Evolutionary conservation across 202 grass and related monocot species (phyloP).

Genomic region (Thinopyrum obtusiflorum): DNA sequence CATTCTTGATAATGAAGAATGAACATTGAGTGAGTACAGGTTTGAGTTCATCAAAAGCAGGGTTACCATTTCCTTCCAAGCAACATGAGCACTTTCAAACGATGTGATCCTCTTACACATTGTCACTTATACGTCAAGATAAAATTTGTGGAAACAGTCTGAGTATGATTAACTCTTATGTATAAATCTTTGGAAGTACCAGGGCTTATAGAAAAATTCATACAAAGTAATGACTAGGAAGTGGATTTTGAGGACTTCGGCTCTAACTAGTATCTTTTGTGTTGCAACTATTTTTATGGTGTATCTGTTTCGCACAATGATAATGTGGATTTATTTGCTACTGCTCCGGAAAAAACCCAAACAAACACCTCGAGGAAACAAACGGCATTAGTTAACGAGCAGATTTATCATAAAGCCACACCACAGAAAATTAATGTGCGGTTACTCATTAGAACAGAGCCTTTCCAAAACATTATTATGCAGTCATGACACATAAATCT

Average conservation of each 20-base stretch:
- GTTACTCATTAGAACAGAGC: neutral
- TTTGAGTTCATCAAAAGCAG: neutral
- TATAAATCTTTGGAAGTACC: too few species aligned
- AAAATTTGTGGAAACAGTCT: too few species aligned
- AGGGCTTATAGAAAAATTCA: too few species aligned
- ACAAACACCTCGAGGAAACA: neutral
- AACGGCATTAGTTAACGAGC: neutral
- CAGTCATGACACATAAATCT: conserved; percentile 2
- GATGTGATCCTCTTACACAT: neutral
- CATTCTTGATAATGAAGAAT: neutral
- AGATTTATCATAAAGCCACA: neutral
- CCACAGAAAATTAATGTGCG: neutral
- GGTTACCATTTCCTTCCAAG: neutral
- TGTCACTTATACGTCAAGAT: too few species aligned
- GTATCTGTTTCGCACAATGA: neutral
- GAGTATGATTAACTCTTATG: too few species aligned
- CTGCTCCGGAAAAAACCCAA: neutral
- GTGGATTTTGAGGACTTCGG: too few species aligned
- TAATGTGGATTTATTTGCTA: neutral
- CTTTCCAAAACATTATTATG: neutral
- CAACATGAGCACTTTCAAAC: neutral
- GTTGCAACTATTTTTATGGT: neutral
- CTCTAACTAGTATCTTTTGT: neutral
- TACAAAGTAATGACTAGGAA: too few species aligned
- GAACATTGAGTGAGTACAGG: neutral